Percentiles rank a stretch among this genome's conserved stretches.
These are phyloP conservation scores for Plasmodium gallinaceum DNA, from an alignment of 169 alveolate genomes.

Conservation along the genomic window DNA sequence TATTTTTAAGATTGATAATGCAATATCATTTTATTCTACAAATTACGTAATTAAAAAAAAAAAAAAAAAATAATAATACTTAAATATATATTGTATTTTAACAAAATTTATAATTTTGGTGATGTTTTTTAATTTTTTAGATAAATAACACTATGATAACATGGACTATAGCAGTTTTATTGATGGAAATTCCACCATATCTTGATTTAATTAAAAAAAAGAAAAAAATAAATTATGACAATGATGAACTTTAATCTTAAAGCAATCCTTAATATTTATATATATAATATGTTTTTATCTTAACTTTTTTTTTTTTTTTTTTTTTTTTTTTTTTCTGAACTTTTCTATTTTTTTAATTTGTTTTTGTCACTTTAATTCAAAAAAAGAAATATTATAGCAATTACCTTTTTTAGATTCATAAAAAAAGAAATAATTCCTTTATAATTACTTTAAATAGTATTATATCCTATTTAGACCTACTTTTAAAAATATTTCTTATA, in stretches of 20 bases:
- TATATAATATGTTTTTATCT: background rate
- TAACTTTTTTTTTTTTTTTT: background rate
- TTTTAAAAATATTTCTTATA: too few relatives aligned
- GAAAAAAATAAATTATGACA: conserved; percentile 7
- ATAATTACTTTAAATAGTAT: too few relatives aligned
- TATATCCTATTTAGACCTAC: too few relatives aligned
- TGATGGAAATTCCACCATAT: conserved; percentile 58
- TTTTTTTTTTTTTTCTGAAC: too few relatives aligned
- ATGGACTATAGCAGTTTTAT: conserved; percentile 72
- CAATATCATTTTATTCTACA: conserved; percentile 69
- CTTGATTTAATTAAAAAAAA: conserved; percentile 52
- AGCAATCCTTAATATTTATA: too few relatives aligned
- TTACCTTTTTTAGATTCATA: too few relatives aligned
- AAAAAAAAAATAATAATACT: background rate
- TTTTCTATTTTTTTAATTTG: background rate
- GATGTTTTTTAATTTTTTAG: conserved; percentile 14
- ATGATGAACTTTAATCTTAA: conserved; percentile 59
- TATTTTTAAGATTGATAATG: conserved; percentile 22
- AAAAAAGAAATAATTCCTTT: too few relatives aligned
- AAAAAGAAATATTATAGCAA: background rate
- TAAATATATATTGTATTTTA: background rate
- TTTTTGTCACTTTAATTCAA: background rate
- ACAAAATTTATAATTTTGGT: background rate
- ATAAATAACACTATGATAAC: conserved; percentile 55
- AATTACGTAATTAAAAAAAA: conserved; percentile 55